Evolutionary conservation across 2,329 filamentous ascomycete species (phyloP).

Genomic region (Fusarium sororula): DNA sequence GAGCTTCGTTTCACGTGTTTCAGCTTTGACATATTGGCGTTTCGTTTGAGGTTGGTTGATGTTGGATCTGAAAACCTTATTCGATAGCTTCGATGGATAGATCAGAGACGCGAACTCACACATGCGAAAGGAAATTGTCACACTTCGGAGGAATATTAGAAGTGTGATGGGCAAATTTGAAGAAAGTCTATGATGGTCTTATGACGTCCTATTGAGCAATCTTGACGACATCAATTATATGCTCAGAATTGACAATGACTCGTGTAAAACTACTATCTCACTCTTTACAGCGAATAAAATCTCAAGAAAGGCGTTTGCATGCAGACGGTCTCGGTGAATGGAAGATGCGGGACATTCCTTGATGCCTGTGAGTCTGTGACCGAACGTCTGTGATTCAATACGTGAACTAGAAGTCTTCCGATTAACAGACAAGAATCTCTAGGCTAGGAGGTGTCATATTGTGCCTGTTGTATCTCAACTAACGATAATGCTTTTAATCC

Average conservation of each 20-base stretch:
- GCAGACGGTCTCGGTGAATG: not conserved
- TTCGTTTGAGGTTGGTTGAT: not conserved
- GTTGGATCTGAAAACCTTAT: not conserved
- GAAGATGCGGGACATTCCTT: not conserved
- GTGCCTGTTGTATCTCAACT: not conserved
- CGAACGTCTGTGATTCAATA: not conserved
- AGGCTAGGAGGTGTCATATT: rapidly evolving
- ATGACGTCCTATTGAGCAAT: not conserved
- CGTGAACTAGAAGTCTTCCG: too few relatives aligned
- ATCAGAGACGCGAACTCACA: not conserved
- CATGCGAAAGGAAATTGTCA: not conserved
- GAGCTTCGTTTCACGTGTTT: constrained; percentile 3
- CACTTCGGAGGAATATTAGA: not conserved
- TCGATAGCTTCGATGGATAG: not conserved
- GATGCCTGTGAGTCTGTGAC: not conserved
- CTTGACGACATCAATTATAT: not conserved
- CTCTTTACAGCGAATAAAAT: not conserved
- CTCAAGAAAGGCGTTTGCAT: rapidly evolving
- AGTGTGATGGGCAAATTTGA: rapidly evolving
- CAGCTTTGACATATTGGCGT: not conserved
- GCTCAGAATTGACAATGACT: not conserved
- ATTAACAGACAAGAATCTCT: rapidly evolving
- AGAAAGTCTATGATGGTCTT: not conserved
- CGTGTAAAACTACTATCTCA: not conserved
- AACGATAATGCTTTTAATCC: not conserved